Evolutionary conservation across 1,284 basidiomycete genomes (phyloP).

Genomic region (Cronartium ribicola): DNA sequence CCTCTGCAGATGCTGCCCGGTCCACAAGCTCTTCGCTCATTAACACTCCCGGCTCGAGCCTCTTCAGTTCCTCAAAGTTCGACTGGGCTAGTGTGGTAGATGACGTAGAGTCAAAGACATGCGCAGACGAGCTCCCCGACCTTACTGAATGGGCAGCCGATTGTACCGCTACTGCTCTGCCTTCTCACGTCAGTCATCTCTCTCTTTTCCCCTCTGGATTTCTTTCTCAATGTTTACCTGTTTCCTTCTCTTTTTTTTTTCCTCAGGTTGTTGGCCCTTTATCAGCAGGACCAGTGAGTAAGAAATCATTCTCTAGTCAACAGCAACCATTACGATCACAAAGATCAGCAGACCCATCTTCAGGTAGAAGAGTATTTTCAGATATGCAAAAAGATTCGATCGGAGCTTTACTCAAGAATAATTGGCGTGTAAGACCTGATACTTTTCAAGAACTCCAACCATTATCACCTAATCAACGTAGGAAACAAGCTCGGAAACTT

Average conservation of each 20-base stretch:
- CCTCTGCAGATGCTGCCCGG: background rate
- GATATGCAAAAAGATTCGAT: background rate
- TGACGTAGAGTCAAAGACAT: background rate
- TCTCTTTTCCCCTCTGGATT: too few relatives aligned
- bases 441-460: background rate
- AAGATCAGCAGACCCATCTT: background rate
- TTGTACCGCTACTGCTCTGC: background rate
- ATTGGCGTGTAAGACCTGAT: too few relatives aligned
- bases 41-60: background rate
- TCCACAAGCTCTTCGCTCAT: background rate
- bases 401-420: background rate
- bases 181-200: too few relatives aligned
- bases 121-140: background rate
- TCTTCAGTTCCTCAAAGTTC: background rate
- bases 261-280: too few relatives aligned
- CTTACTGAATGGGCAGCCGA: background rate
- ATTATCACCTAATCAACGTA: background rate
- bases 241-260: too few relatives aligned
- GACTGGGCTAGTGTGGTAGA: background rate
- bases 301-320: too few relatives aligned
- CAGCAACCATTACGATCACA: background rate
- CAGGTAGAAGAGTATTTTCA: background rate
- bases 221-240: too few relatives aligned
- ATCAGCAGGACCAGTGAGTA: too few relatives aligned
- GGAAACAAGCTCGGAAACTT: background rate